Base-by-base conservation (phyloP, 805 yeast genomes). In the Zygosaccharomyces bisporus region DNA sequence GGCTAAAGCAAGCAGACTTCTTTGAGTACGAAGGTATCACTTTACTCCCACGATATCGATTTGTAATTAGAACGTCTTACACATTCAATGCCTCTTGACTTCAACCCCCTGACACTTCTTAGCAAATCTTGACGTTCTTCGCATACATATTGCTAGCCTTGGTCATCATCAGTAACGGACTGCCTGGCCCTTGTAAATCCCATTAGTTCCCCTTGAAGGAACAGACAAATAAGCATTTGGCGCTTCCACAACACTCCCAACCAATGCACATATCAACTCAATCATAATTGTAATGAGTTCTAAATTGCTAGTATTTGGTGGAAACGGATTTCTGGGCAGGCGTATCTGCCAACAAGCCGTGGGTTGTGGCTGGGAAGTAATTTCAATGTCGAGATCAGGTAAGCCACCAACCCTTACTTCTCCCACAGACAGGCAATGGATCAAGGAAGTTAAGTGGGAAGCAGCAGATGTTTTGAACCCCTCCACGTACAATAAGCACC, bases 321-420 rank as follows among this genome's bases (percentile, higher is more conserved):
- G 97, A 0, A 80, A 78, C 52, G 97, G 97, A 6, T 86, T 86
- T 58, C 63, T 90, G 46, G 89, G 95, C 9, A 72, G 70, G 45
- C 68, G 81, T 25, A 80, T 90, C 6, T 86, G 95, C 58, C 82
- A 81, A 58, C 72, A 74, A 2, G 95, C 84, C 0, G 63, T 85
- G 1, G 66, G 63, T 17, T 62, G 76, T 14, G 95, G 95, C 0
- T 79, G 72, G 61, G 61, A 74, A 8, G 95, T 89, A 4, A 72
- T 81, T 0, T 77, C 95, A 0, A 64, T 86, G n/a, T 77, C 86
- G 8, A 70, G 83, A 27, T 76, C 83, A 3, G 90, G 88, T 0
- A 63, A 58, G 7, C 71, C 77, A 13, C 80, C 79, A 4, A 58
- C 57, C 13, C 41, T 53, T 9, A 41, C 57, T n/a, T 50, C 57